phyloP scores from a whole-genome alignment of 805 yeast species.

The Starmerella roubikii region DNA sequence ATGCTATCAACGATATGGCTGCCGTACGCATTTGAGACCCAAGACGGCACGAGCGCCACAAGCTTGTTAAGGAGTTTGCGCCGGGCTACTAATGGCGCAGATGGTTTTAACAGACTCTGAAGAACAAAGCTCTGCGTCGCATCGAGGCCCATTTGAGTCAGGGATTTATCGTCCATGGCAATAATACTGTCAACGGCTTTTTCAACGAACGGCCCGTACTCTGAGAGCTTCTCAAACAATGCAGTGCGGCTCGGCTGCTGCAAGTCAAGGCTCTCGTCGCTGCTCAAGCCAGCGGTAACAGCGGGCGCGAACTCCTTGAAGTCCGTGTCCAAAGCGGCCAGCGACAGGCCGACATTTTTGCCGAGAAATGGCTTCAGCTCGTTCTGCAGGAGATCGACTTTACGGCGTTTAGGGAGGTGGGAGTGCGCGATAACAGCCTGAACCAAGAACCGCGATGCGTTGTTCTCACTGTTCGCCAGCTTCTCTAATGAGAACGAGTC shows the following conservation, averaged over 20 bases:
- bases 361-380: conserved; percentile 2
- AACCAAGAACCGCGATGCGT: conserved; percentile 62
- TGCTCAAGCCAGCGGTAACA: conserved; percentile 6
- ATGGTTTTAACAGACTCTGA: conserved; percentile 44
- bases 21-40: conserved; percentile 78
- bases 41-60: conserved; percentile 37
- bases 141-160: conserved; percentile 67
- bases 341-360: neutral
- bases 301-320: conserved; percentile 18
- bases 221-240: conserved; percentile 58
- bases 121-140: conserved; percentile 86
- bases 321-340: conserved; percentile 8
- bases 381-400: conserved; percentile 7
- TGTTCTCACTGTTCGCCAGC: conserved; percentile 55
- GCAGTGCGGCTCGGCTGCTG: conserved; percentile 13
- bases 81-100: conserved; percentile 40
- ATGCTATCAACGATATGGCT: conserved; percentile 79
- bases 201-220: conserved; percentile 46
- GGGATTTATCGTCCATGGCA: conserved; percentile 37
- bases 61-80: conserved; percentile 57
- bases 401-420: conserved; percentile 8
- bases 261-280: conserved; percentile 8
- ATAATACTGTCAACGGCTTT: conserved; percentile 32
- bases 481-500: conserved; percentile 51
- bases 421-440: conserved; percentile 43